Conservation (phyloP, 2,329 filamentous ascomycete species). For the Nothophoma quercina region DNA sequence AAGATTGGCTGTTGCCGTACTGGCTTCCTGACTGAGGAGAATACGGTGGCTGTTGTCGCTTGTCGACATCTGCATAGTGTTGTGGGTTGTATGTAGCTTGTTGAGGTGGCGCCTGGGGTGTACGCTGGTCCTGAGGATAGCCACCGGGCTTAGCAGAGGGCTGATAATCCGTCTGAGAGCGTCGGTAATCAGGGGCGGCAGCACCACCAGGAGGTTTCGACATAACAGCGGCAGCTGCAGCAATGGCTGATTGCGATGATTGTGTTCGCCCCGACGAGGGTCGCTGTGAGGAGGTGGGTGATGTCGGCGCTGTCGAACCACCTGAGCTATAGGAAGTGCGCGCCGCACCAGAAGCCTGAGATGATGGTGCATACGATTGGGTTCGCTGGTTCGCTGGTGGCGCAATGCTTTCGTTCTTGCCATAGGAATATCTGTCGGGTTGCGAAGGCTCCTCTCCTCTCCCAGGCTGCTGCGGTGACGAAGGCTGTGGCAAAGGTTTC, state of each 20-base stretch:
- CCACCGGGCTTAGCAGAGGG: slow-evolving; percentile 41
- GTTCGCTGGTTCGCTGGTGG: slow-evolving; percentile 50
- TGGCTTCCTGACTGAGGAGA: slow-evolving; percentile 13
- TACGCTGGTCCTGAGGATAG: slow-evolving; percentile 51
- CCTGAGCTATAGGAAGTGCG: slow-evolving; percentile 53
- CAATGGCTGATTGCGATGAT: slow-evolving; percentile 52
- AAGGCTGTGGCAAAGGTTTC: slow-evolving; percentile 56
- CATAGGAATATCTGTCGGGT: slow-evolving; percentile 17
- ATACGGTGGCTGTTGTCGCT: slow-evolving; percentile 45
- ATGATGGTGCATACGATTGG: slow-evolving; percentile 51
- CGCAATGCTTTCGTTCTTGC: slow-evolving; percentile 29
- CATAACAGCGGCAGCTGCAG: slow-evolving; percentile 58
- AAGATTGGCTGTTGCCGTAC: slow-evolving; percentile 27
- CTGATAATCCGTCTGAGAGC: slow-evolving; percentile 55
- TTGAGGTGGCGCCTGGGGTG: slow-evolving; percentile 53
- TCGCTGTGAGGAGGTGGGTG: slow-evolving; percentile 55
- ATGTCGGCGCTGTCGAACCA: slow-evolving; percentile 50
- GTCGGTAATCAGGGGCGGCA: slow-evolving; percentile 54
- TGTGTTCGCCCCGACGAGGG: slow-evolving; percentile 59
- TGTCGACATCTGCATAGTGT: slow-evolving; percentile 67
- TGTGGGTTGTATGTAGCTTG: slow-evolving; percentile 76
- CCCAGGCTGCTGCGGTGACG: slow-evolving; percentile 44
- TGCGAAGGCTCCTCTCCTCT: slow-evolving; percentile 52
- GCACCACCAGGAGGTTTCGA: slow-evolving; percentile 41
- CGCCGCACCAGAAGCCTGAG: slow-evolving; percentile 57